phyloP scores from a whole-genome alignment of 345 rosid species.

The Eutrema heterophyllum region DNA sequence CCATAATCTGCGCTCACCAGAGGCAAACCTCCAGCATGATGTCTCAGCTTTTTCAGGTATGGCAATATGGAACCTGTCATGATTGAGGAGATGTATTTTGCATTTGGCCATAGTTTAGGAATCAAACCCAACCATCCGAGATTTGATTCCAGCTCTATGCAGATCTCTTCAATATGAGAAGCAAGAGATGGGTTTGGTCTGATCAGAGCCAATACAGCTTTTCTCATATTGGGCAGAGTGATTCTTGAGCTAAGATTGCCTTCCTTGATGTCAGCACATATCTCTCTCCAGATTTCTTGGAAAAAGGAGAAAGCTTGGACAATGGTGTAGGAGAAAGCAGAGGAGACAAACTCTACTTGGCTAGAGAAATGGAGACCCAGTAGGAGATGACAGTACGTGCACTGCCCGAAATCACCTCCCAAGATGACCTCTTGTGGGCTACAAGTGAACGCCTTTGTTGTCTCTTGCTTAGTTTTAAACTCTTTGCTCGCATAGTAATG shows the following conservation, averaged over 20 bases:
- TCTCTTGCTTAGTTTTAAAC: conserved; percentile 72
- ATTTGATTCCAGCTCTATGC: conserved; percentile 39
- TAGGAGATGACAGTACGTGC: conserved; percentile 88
- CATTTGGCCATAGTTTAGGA: conserved; percentile 79
- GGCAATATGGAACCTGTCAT: conserved; percentile 95
- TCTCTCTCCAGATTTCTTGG: conserved; percentile 74
- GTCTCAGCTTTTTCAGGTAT: conserved; percentile 66
- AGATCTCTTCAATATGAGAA: conserved; percentile 39
- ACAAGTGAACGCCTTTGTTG: conserved; percentile 68
- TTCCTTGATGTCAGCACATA: conserved; percentile 54
- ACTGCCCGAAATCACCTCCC: conserved; percentile 71
- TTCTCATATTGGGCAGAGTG: conserved; percentile 45
- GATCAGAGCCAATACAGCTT: conserved; percentile 54
- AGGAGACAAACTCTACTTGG: conserved; percentile 68
- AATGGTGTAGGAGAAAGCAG: conserved; percentile 78
- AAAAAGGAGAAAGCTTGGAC: conserved; percentile 74
- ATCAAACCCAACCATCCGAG: conserved; percentile 56
- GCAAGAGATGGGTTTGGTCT: conserved; percentile 57
- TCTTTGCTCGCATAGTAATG: conserved; percentile 88
- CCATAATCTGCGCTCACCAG: conserved; percentile 89
- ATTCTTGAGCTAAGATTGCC: conserved; percentile 56
- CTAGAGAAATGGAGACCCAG: conserved; percentile 63
- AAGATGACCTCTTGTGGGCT: conserved; percentile 81
- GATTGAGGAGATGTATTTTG: conserved; percentile 82
- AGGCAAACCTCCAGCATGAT: conserved; percentile 64